A percentile compares a stretch with the other conserved stretches of the same genome.
phyloP scores from a whole-genome alignment of 164 flowering plant species.

The Berberis vulgaris region DNA sequence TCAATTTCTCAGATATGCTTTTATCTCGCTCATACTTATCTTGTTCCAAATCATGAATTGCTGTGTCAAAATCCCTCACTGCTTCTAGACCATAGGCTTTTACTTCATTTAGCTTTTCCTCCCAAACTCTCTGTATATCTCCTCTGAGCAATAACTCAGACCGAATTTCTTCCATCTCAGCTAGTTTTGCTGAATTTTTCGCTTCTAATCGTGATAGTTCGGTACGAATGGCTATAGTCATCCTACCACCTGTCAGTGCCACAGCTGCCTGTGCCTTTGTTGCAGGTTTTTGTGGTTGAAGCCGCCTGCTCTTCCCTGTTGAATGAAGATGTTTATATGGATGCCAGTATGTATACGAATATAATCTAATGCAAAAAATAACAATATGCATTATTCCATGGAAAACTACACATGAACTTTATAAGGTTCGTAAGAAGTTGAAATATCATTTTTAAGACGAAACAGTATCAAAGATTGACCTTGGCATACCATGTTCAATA shows the following conservation, averaged over 20 bases:
- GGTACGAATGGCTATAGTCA: slow-evolving; percentile 38
- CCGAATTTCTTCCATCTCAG: slow-evolving; percentile 50
- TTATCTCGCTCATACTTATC: slow-evolving; percentile 40
- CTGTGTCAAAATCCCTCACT: slow-evolving; percentile 27
- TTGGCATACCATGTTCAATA: too few relatives aligned
- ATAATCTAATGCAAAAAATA: neutral
- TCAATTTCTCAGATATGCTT: slow-evolving; percentile 26
- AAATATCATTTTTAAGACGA: neutral
- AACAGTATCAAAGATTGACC: too few relatives aligned
- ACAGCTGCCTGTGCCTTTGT: slow-evolving; percentile 92
- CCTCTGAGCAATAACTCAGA: slow-evolving; percentile 60
- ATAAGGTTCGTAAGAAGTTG: neutral
- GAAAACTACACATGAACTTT: neutral
- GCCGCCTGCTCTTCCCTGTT: slow-evolving; percentile 70
- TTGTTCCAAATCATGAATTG: slow-evolving; percentile 41
- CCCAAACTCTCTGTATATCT: slow-evolving; percentile 62
- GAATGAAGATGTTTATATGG: slow-evolving; percentile 5
- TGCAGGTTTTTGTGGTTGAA: slow-evolving; percentile 76
- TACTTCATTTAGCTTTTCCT: slow-evolving; percentile 40
- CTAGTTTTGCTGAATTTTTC: slow-evolving; percentile 39
- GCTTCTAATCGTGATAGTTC: slow-evolving; percentile 62
- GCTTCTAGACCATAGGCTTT: slow-evolving; percentile 31
- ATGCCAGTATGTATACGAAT: neutral
- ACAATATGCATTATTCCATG: neutral
- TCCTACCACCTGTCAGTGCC: slow-evolving; percentile 71